Conservation (phyloP, 208 protist genomes). For the Tritrichomonas musculus region DNA sequence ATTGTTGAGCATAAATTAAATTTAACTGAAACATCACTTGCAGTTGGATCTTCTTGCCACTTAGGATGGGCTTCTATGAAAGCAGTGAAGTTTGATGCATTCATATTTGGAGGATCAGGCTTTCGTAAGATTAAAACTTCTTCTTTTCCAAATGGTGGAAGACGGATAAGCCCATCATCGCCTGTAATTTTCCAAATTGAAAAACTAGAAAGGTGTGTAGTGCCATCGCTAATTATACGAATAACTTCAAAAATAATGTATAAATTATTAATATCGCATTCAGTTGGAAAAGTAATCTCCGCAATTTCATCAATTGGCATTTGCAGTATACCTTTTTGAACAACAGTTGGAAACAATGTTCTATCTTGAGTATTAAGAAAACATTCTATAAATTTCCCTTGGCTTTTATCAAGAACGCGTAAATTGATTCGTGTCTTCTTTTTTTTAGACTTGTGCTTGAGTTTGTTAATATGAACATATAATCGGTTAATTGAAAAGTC, state of each 20-base stretch:
- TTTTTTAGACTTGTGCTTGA: not conserved
- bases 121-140: not conserved
- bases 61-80: not conserved
- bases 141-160: not conserved
- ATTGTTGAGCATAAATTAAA: not conserved
- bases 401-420: not conserved
- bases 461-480: not conserved
- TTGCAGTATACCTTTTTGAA: not conserved
- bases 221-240: not conserved
- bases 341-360: not conserved
- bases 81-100: not conserved
- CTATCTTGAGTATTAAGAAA: not conserved
- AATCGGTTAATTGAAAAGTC: not conserved
- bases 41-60: not conserved
- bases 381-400: not conserved
- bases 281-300: not conserved
- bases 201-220: not conserved
- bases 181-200: not conserved
- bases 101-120: not conserved
- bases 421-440: not conserved
- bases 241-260: not conserved
- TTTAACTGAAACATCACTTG: not conserved
- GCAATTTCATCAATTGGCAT: not conserved
- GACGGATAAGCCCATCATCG: not conserved
- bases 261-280: no score